phyloP scores from a whole-genome alignment of 179 eudicot genomes.

The Spergularia azorica region DNA sequence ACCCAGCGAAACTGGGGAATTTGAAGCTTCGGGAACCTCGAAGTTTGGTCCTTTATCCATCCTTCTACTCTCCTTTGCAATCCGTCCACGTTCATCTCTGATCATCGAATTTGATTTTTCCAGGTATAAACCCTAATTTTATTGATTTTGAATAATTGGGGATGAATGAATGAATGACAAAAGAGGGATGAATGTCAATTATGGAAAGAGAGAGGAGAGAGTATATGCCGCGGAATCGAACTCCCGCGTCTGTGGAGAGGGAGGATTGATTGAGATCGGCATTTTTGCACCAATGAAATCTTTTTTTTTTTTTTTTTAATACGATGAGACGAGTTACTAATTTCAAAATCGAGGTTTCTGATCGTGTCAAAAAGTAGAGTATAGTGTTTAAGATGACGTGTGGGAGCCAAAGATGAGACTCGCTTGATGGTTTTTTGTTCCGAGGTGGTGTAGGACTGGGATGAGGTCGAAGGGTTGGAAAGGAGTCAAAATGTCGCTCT shows the following conservation, averaged over 20 bases:
- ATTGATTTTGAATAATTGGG: background rate
- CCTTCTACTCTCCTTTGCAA: constrained; percentile 68
- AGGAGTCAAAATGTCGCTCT: too few species aligned
- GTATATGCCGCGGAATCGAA: constrained; percentile 49
- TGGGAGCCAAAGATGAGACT: too few species aligned
- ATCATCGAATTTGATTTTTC: constrained; percentile 12
- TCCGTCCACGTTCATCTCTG: constrained; percentile 54
- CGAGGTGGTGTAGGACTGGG: too few species aligned
- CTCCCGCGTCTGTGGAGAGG: constrained; percentile 29
- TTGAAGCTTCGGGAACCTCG: constrained; percentile 54
- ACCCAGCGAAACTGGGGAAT: constrained; percentile 54
- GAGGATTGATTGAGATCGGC: too few species aligned
- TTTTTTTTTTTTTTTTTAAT: too few species aligned
- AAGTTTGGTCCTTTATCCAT: constrained; percentile 78
- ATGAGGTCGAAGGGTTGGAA: too few species aligned
- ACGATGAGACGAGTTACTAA: too few species aligned
- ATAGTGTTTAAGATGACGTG: too few species aligned
- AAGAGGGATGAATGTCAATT: background rate
- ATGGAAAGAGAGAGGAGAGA: background rate
- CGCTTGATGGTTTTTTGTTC: too few species aligned
- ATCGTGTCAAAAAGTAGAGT: too few species aligned
- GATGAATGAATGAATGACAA: background rate
- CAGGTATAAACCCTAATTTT: constrained; percentile 23
- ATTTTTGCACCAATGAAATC: too few species aligned
- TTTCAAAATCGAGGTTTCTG: too few species aligned